A percentile compares a stretch with the other conserved stretches of the same genome.
These are phyloP conservation scores for Emericellopsis cladophorae DNA, from an alignment of 2,329 filamentous ascomycete species.

Conservation along the genomic window DNA sequence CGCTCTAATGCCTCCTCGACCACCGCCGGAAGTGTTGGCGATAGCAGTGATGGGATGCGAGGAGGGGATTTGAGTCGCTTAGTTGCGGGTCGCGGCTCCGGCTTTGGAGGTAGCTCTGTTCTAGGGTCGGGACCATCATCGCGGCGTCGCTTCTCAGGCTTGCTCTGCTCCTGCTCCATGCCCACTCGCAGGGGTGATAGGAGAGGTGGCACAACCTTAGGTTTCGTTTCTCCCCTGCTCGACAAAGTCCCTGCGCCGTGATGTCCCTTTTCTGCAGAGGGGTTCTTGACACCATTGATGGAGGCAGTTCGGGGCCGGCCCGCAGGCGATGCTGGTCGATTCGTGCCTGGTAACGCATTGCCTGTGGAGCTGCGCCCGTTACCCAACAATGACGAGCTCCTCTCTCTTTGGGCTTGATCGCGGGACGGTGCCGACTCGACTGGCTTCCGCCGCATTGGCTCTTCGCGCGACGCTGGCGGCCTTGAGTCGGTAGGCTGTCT, in stretches of 20 bases:
- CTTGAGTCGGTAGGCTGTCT: constrained; percentile 5
- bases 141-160: constrained; percentile 10
- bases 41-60: constrained; percentile 36
- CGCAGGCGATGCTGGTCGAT: constrained; percentile 13
- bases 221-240: constrained; percentile 20
- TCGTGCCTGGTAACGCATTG: constrained; percentile 8
- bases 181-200: constrained; percentile 38
- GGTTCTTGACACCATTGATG: constrained; percentile 22
- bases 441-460: no score
- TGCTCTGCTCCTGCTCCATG: constrained; percentile 18
- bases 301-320: constrained; percentile 26
- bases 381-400: no score
- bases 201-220: constrained; percentile 34
- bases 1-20: constrained; percentile 28
- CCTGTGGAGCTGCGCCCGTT: constrained; percentile 24
- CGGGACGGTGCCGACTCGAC: no score
- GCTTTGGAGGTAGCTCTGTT: constrained; percentile 15
- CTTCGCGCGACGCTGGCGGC: no score
- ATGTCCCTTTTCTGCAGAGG: constrained; percentile 15
- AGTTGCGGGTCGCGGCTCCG: constrained; percentile 10
- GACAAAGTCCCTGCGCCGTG: constrained; percentile 11
- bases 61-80: constrained; percentile 25
- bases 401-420: no score
- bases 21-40: constrained; percentile 39
- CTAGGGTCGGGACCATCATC: constrained; percentile 9